Percentiles rank a stretch among this genome's conserved stretches.
phyloP scores from a whole-genome alignment of 768 basidiomycete genomes.

The Pholiota molesta region DNA sequence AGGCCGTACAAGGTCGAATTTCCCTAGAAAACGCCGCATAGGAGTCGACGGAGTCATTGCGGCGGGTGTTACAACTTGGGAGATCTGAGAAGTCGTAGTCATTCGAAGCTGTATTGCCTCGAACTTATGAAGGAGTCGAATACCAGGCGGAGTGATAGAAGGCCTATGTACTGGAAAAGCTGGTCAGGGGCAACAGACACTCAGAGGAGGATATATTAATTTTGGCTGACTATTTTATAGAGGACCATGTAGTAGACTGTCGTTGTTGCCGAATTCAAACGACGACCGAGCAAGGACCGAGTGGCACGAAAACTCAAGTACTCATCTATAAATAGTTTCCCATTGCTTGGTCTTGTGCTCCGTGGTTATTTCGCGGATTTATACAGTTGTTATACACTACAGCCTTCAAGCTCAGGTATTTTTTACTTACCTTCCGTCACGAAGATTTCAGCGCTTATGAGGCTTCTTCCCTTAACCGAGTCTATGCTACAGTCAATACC shows the following conservation, averaged over 20 bases:
- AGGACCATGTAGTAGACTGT: background rate
- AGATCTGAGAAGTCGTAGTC: background rate
- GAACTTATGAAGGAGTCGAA: no score
- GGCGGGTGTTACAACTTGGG: background rate
- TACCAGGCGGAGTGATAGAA: no score
- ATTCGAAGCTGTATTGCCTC: background rate
- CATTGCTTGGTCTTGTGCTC: no score
- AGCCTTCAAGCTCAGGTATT: no score
- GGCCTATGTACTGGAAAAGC: no score
- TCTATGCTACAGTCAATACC: no score
- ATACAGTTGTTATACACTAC: background rate
- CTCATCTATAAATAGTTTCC: no score
- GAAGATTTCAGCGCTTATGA: no score
- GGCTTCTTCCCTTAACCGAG: no score
- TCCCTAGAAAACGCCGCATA: slow-evolving; percentile 45
- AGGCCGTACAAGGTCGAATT: slow-evolving; percentile 36
- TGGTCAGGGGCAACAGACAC: no score
- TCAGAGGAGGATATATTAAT: background rate
- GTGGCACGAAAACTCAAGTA: background rate
- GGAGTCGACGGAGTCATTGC: slow-evolving; percentile 29
- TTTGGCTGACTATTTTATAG: background rate
- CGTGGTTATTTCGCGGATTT: background rate
- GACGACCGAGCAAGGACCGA: background rate
- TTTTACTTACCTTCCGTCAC: no score
- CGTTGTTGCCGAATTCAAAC: background rate